phyloP scores from a whole-genome alignment of 2,329 filamentous ascomycete genomes.

The Fusarium austroafricanum region DNA sequence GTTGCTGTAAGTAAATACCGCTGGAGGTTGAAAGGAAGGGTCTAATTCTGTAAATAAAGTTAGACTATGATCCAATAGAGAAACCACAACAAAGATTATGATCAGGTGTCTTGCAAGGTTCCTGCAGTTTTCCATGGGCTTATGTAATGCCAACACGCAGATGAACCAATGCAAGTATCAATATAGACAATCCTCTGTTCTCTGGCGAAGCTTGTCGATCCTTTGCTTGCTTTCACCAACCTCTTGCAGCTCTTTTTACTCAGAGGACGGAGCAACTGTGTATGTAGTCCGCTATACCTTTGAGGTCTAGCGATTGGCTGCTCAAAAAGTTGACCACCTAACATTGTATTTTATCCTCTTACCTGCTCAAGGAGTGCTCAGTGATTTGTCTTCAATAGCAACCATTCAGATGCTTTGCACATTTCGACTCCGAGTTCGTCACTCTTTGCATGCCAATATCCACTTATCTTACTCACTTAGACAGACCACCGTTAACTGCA shows the following conservation, averaged over 20 bases:
- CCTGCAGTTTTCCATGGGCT: neutral
- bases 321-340: neutral
- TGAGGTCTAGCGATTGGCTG: neutral
- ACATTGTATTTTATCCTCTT: neutral
- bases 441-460: neutral
- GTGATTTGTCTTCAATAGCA: neutral
- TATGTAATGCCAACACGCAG: neutral
- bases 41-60: neutral
- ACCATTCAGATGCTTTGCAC: neutral
- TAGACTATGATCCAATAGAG: conserved; percentile 11
- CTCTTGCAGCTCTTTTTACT: neutral
- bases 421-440: neutral
- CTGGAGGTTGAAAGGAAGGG: neutral
- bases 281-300: neutral
- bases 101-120: neutral
- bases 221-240: neutral
- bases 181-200: neutral
- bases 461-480: neutral
- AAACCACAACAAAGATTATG: neutral
- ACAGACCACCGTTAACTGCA: neutral
- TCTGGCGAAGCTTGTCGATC: neutral
- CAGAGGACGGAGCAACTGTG: neutral
- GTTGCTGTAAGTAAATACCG: conserved; percentile 8
- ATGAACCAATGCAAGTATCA: neutral
- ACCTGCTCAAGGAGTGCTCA: neutral